Percentiles rank a stretch among this genome's conserved stretches.
Evolutionary conservation across 2,329 filamentous ascomycete genomes (phyloP).

Genomic region (Ophiostoma australiae): DNA sequence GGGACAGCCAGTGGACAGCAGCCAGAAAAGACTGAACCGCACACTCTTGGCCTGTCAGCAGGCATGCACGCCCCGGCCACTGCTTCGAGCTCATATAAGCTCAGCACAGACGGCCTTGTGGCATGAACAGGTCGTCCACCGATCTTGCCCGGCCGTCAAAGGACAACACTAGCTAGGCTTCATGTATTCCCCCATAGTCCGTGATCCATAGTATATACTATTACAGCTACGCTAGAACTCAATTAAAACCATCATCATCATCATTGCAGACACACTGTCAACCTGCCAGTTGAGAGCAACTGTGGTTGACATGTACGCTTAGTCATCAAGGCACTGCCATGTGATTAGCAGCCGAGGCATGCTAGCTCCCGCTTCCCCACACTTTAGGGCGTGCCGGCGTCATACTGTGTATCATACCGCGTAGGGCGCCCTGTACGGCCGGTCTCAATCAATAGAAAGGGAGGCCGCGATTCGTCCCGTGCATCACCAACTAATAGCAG

Average conservation of each 20-base stretch:
- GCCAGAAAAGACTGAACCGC: too few relatives aligned
- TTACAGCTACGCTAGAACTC: too few relatives aligned
- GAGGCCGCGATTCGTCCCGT: background rate
- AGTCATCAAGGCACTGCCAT: background rate
- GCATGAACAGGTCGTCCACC: background rate
- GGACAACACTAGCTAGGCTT: too few relatives aligned
- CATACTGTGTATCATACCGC: background rate
- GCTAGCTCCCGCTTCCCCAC: constrained; percentile 4
- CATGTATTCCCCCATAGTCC: too few relatives aligned
- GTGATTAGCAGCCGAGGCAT: background rate
- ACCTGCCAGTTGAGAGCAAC: background rate
- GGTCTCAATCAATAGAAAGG: background rate
- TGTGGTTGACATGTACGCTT: background rate
- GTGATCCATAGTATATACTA: too few relatives aligned
- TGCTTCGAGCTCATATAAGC: background rate
- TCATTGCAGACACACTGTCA: too few relatives aligned
- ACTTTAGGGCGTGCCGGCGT: background rate
- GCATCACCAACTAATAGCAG: background rate
- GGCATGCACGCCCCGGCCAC: background rate
- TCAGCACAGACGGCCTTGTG: background rate
- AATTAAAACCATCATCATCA: too few relatives aligned
- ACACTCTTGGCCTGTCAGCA: background rate
- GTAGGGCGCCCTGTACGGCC: background rate
- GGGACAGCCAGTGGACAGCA: too few relatives aligned
- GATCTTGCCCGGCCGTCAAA: too few relatives aligned